Percentiles rank a stretch among this genome's conserved stretches.
These are phyloP conservation scores for Phalaenopsis equestris DNA, from an alignment of 106 monocot species.

Conservation along the genomic window DNA sequence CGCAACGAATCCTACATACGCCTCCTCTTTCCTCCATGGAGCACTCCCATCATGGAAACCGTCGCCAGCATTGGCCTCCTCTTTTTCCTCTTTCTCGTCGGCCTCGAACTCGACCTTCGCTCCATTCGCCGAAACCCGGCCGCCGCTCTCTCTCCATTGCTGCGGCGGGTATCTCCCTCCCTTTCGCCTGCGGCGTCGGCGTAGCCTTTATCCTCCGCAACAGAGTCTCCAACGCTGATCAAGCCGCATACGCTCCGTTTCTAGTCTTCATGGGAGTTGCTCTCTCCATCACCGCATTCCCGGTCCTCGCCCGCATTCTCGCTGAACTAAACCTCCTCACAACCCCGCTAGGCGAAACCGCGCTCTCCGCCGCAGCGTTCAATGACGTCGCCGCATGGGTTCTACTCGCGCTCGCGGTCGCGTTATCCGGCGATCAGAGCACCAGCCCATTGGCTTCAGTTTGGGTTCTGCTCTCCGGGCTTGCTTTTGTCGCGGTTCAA, in stretches of 20 bases:
- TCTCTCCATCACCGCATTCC: constrained; percentile 17
- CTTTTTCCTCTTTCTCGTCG: constrained; percentile 57
- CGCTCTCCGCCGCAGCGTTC: constrained; percentile 41
- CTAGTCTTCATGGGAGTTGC: constrained; percentile 19
- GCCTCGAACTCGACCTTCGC: constrained; percentile 39
- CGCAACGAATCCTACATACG: constrained; percentile 22
- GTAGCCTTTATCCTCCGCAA: constrained; percentile 29
- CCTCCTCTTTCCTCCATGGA: constrained; percentile 21
- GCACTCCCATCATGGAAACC: constrained; percentile 34
- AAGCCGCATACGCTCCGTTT: constrained; percentile 11
- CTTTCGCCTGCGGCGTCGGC: constrained; percentile 30
- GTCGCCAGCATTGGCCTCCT: constrained; percentile 50
- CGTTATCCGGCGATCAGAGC: constrained; percentile 28
- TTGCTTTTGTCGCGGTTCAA: constrained; percentile 9
- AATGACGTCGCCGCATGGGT: constrained; percentile 47
- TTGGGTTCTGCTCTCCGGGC: constrained; percentile 17
- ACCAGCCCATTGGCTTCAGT: constrained; percentile 4
- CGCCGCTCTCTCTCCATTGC: constrained; percentile 29
- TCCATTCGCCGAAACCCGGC: constrained; percentile 41
- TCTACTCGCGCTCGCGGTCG: constrained; percentile 38
- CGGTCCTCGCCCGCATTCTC: constrained; percentile 19
- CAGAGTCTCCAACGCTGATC: constrained; percentile 10
- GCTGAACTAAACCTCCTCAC: constrained; percentile 17
- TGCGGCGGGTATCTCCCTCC: constrained; percentile 34
- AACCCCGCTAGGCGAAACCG: constrained; percentile 30